These are phyloP conservation scores for Aspergillus latus DNA, from an alignment of 2,329 filamentous ascomycete genomes.

Conservation along the genomic window DNA sequence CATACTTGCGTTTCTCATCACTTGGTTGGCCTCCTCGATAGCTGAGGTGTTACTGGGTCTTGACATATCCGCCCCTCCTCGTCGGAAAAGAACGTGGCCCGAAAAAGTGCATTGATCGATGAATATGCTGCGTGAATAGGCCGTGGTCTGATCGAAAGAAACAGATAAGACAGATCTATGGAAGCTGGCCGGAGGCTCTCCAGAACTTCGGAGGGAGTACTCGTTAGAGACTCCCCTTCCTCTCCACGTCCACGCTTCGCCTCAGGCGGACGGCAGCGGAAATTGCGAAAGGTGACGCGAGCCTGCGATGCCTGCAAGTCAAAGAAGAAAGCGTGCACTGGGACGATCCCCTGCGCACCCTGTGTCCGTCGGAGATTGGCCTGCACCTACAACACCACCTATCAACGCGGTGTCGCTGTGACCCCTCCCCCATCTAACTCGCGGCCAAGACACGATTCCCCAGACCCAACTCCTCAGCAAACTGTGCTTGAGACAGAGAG, in stretches of 20 bases:
- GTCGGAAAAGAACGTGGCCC: too few relatives aligned
- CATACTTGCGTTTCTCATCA: too few relatives aligned
- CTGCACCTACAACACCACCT: conserved; percentile 25
- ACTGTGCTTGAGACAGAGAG: background rate
- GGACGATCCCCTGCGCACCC: conserved; percentile 24
- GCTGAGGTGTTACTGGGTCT: too few relatives aligned
- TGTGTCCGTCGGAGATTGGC: conserved; percentile 17
- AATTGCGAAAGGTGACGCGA: conserved; percentile 26
- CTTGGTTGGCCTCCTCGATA: too few relatives aligned
- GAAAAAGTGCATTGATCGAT: too few relatives aligned
- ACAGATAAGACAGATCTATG: background rate
- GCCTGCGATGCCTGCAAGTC: conserved; percentile 27
- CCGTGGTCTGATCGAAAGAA: background rate
- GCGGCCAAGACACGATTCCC: conserved; percentile 1
- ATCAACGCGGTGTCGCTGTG: conserved; percentile 24
- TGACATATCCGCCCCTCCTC: too few relatives aligned
- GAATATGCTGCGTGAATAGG: too few relatives aligned
- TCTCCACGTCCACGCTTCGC: background rate
- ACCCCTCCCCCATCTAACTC: conserved; percentile 20
- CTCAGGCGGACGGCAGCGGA: conserved; percentile 12
- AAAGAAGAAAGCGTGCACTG: conserved; percentile 28
- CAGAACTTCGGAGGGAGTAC: background rate
- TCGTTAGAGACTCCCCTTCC: background rate
- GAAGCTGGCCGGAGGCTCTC: background rate
- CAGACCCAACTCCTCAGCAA: background rate